A percentile compares a stretch with the other conserved stretches of the same genome.
Conservation (phyloP, 257 asterid species). For the Nicotiana tabacum region DNA sequence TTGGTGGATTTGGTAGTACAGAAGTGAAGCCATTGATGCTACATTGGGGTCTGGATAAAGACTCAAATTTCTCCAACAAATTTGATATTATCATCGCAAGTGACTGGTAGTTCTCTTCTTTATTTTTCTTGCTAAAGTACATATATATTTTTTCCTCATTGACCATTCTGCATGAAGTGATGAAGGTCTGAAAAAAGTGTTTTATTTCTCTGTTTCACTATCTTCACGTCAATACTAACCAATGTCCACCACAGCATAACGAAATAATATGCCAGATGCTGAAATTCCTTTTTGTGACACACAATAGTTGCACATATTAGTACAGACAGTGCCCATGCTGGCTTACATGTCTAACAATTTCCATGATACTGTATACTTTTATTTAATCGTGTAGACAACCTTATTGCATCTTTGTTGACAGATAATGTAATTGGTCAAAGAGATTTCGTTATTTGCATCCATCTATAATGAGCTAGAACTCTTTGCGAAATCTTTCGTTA, state of each 20-base stretch:
- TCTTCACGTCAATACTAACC: not conserved
- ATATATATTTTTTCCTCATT: not conserved
- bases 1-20: slow-evolving; percentile 54
- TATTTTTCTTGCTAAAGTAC: not conserved
- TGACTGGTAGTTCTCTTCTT: slow-evolving; percentile 61
- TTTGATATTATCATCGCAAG: slow-evolving; percentile 82
- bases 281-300: not conserved
- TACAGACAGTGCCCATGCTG: not conserved
- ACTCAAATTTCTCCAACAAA: slow-evolving; percentile 32
- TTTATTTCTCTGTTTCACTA: not conserved
- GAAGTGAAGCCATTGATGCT: slow-evolving; percentile 62
- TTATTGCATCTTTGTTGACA: not conserved
- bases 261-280: not conserved
- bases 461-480: not conserved
- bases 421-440: not conserved
- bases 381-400: not conserved
- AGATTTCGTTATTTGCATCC: not conserved
- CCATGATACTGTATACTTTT: not conserved
- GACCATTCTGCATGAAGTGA: not conserved
- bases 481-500: not conserved
- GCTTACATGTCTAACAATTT: not conserved
- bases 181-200: not conserved
- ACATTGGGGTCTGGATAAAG: slow-evolving; percentile 64
- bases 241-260: not conserved
- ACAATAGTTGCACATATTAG: not conserved